These are phyloP conservation scores for Acacia crassicarpa DNA, from an alignment of 306 rosid genomes.

Conservation along the genomic window DNA sequence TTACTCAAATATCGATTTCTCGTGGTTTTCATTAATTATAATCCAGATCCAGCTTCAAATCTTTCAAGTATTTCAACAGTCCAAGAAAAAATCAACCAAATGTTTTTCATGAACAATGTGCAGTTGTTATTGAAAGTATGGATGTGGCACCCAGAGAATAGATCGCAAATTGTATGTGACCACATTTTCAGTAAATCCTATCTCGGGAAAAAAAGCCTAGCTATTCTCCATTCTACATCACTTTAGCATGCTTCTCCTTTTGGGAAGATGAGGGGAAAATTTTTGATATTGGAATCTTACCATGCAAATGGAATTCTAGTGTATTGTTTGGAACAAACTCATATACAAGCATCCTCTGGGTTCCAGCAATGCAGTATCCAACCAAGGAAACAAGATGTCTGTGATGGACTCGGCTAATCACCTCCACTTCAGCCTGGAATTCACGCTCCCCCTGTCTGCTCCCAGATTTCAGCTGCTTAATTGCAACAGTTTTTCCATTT, in stretches of 20 bases:
- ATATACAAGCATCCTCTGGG: constrained; percentile 58
- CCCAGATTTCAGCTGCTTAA: constrained; percentile 62
- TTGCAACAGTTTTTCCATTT: constrained; percentile 62
- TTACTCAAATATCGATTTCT: not conserved
- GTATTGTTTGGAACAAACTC: constrained; percentile 58
- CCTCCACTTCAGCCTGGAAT: constrained; percentile 66
- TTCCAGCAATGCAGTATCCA: constrained; percentile 57
- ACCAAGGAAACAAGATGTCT: constrained; percentile 67
- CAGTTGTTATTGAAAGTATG: not conserved
- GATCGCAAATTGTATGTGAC: not conserved
- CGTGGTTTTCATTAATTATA: not conserved
- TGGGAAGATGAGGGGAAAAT: not conserved
- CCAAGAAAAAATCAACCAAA: not conserved
- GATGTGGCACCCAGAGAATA: not conserved
- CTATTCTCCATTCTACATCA: not conserved
- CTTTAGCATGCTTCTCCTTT: constrained; percentile 6
- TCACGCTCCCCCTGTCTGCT: constrained; percentile 74
- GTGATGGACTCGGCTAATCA: constrained; percentile 70
- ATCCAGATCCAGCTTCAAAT: not conserved
- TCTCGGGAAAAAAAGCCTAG: constrained; percentile 1
- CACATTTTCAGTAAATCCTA: constrained; percentile 1
- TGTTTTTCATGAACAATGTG: not conserved
- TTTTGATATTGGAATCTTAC: constrained; percentile 28
- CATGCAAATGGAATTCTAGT: constrained; percentile 62
- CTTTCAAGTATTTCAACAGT: not conserved